Evolutionary conservation across 305 asterid genomes (phyloP).

Genomic region (Fraxinus baroniana): DNA sequence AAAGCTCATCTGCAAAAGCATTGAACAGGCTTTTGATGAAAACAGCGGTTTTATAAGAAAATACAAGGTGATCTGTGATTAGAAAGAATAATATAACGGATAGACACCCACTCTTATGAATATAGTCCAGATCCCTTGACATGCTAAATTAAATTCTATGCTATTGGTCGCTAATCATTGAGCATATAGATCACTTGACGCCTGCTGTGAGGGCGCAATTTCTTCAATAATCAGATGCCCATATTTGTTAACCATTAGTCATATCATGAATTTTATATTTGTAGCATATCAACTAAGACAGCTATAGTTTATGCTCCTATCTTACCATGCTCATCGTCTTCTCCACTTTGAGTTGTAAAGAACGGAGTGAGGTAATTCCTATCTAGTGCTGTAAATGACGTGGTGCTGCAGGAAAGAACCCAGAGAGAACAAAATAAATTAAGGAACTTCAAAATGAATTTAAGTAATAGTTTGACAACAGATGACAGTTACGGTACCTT

Average conservation of each 20-base stretch:
- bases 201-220: not conserved
- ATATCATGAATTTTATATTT: not conserved
- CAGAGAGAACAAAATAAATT: slow-evolving; percentile 15
- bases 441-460: slow-evolving; percentile 3
- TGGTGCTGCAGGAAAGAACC: slow-evolving; percentile 58
- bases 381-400: slow-evolving; percentile 86
- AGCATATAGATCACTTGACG: not conserved
- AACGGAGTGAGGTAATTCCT: slow-evolving; percentile 96
- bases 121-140: not conserved
- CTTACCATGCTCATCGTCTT: slow-evolving; percentile 84
- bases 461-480: slow-evolving; percentile 3
- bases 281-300: slow-evolving; percentile 1
- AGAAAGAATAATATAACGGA: not conserved
- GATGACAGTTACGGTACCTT: slow-evolving; percentile 43
- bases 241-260: not conserved
- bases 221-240: not conserved
- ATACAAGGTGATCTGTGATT: slow-evolving; percentile 3
- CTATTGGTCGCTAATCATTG: not conserved
- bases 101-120: not conserved
- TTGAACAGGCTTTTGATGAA: not conserved
- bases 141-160: not conserved
- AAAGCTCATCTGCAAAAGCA: slow-evolving; percentile 47
- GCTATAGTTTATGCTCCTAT: slow-evolving; percentile 17
- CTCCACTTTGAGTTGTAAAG: slow-evolving; percentile 82
- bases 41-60: slow-evolving; percentile 3